Evolutionary conservation across 2,329 filamentous ascomycete genomes (phyloP).

Genomic region (Pseudogymnoascus verrucosus): DNA sequence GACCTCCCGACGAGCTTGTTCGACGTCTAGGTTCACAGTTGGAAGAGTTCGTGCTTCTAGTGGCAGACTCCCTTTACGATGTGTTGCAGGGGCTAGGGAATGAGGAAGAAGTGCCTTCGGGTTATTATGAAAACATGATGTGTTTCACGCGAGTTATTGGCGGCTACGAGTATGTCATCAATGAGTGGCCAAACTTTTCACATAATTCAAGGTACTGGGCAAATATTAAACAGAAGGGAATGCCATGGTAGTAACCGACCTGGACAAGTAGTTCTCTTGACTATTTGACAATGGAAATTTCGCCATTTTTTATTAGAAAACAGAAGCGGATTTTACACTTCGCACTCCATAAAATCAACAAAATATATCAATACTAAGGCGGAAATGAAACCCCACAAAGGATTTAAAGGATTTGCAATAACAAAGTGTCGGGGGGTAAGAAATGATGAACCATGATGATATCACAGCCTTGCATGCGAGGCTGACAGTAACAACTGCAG

Average conservation of each 20-base stretch:
- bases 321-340: not conserved
- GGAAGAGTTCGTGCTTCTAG: not conserved
- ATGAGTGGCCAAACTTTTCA: not conserved
- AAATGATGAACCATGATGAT: not conserved
- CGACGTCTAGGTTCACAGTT: not conserved
- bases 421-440: not conserved
- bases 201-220: no score
- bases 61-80: not conserved
- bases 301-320: not conserved
- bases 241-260: no score
- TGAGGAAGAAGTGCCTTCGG: not conserved
- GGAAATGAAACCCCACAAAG: not conserved
- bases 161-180: not conserved
- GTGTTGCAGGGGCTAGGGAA: not conserved
- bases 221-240: no score
- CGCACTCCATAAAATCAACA: not conserved
- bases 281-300: not conserved
- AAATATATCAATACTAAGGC: not conserved
- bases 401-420: not conserved
- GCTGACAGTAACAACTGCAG: conserved; percentile 7
- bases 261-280: not conserved
- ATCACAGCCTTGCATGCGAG: conserved; percentile 8
- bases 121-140: not conserved
- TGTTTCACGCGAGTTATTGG: not conserved
- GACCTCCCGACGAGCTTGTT: not conserved